Percentiles rank a stretch among this genome's conserved stretches.
Evolutionary conservation across 345 rosid genomes (phyloP).

Genomic region (Arabis alpina): DNA sequence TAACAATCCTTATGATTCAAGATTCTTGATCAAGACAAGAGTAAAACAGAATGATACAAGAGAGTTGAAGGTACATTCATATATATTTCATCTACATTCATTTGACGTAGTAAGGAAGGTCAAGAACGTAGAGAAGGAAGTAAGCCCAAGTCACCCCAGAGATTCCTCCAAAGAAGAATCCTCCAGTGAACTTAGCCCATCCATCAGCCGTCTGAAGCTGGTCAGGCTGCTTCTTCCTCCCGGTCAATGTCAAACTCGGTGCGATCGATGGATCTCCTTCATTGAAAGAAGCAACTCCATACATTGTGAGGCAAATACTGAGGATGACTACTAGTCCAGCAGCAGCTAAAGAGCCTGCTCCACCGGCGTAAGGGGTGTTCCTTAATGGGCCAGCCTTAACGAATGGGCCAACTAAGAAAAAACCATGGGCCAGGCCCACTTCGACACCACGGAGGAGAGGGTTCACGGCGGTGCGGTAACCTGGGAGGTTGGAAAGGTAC

Average conservation of each 20-base stretch:
- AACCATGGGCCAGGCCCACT: slow-evolving; percentile 88
- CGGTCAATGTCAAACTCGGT: slow-evolving; percentile 79
- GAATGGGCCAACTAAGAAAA: slow-evolving; percentile 87
- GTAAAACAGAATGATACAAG: slow-evolving; percentile 11
- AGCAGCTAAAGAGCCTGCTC: slow-evolving; percentile 79
- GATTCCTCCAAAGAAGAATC: slow-evolving; percentile 96
- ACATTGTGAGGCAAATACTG: slow-evolving; percentile 87
- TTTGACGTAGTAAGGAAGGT: slow-evolving; percentile 90
- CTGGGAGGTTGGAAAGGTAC: slow-evolving; percentile 96
- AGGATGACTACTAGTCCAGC: slow-evolving; percentile 78
- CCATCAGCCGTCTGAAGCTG: slow-evolving; percentile 94
- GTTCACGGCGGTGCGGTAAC: slow-evolving; percentile 88
- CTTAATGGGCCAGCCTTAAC: slow-evolving; percentile 88
- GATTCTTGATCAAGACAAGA: slow-evolving; percentile 33
- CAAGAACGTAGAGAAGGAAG: slow-evolving; percentile 78
- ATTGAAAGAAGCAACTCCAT: slow-evolving; percentile 71
- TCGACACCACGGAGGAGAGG: slow-evolving; percentile 92
- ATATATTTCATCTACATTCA: slow-evolving; percentile 43
- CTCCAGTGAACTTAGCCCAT: slow-evolving; percentile 90
- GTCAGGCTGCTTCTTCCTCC: slow-evolving; percentile 93
- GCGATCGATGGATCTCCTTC: slow-evolving; percentile 92
- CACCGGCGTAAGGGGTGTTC: slow-evolving; percentile 76
- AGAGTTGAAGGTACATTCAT: slow-evolving; percentile 22
- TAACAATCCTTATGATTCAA: slow-evolving; percentile 30
- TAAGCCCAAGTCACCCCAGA: slow-evolving; percentile 97